Conservation (phyloP, 2,329 filamentous ascomycete genomes). For the Clarireedia paspali region DNA sequence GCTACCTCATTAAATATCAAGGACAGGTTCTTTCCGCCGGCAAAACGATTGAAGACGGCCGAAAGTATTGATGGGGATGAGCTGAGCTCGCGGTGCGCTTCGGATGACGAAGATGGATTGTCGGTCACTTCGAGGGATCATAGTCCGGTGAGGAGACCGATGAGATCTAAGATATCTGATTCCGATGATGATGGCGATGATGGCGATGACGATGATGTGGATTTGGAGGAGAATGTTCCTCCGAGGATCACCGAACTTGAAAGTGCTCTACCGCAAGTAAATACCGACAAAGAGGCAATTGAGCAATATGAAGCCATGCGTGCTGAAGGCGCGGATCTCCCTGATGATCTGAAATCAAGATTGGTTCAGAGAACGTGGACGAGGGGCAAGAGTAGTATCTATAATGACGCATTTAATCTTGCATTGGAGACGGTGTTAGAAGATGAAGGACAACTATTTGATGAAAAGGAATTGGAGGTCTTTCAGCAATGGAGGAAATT, state of each 20-base stretch:
- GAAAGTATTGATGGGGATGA: conserved; percentile 19
- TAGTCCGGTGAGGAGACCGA: conserved; percentile 9
- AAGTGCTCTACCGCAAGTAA: conserved; percentile 59
- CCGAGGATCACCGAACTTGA: conserved; percentile 58
- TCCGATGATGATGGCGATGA: conserved; percentile 29
- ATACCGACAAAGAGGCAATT: conserved; percentile 63
- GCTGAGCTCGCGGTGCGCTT: not conserved
- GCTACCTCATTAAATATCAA: conserved; percentile 20
- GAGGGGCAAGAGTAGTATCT: conserved; percentile 78
- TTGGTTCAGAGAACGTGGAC: conserved; percentile 58
- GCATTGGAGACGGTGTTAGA: conserved; percentile 82
- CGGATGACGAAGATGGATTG: conserved; percentile 15
- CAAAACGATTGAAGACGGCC: conserved; percentile 25
- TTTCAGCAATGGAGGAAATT: conserved; percentile 70
- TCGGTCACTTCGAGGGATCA: conserved; percentile 22
- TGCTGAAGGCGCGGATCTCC: conserved; percentile 29
- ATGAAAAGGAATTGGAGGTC: conserved; percentile 66
- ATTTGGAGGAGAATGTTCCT: conserved; percentile 14
- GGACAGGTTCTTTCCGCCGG: conserved; percentile 16
- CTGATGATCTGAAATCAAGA: conserved; percentile 37
- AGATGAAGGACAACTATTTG: conserved; percentile 83
- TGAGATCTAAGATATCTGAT: conserved; percentile 31
- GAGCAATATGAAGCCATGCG: conserved; percentile 66
- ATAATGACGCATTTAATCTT: conserved; percentile 94
- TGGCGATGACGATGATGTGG: conserved; percentile 25